Evolutionary conservation across 768 basidiomycete species (phyloP), one percentile per base, ranked within the genome.

Genomic region (Neoboletus magnificus): DNA sequence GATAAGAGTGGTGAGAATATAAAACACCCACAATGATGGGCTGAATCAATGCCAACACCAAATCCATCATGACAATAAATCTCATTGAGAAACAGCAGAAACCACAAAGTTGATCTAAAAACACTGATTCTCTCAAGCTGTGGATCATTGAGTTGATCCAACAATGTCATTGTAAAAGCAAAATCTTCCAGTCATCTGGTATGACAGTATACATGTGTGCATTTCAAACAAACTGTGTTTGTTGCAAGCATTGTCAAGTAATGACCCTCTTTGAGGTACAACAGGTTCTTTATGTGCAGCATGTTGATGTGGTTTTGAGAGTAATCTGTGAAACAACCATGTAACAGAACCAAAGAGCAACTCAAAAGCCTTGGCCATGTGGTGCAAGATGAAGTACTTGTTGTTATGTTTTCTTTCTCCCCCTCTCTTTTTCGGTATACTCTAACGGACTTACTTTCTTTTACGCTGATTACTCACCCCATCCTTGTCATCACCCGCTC

Each of bases 81-180:
- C 96, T 85, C 97, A 99, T 98, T 0, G 93, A 96, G 81, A 98
- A 98, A 77, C 93, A 96, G 69, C 96, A 98, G 83, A 98, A 97
- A 59, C 93, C 93, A 65, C 93, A 95, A 23, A 95, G 83, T 56
- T 90, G 85, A 52, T 95, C 91, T 65, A 98, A 73, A 77, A 94
- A 93, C 52, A 98, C 77, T 41, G 98, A 78, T 67, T 98, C 96
- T 48, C 87, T 91, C 52, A 99, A 75, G 73, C 98, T 99, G 76
- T 99, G 97, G 12, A 99, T 85, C 0, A 97, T 99, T 16, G 96
- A 98, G 77, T 99, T 99, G 74, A 99, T 99, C 96, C 97, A 98
- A 63, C 97, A 91, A 74, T 95, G 90, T 77, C 96, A 87, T 69
- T 99, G 97, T 8, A 93, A 97, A 20, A 99, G 75, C 50, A 99